Evolutionary conservation across 73 alveolate genomes (phyloP).

Genomic region (Symbiodinium pilosum): DNA sequence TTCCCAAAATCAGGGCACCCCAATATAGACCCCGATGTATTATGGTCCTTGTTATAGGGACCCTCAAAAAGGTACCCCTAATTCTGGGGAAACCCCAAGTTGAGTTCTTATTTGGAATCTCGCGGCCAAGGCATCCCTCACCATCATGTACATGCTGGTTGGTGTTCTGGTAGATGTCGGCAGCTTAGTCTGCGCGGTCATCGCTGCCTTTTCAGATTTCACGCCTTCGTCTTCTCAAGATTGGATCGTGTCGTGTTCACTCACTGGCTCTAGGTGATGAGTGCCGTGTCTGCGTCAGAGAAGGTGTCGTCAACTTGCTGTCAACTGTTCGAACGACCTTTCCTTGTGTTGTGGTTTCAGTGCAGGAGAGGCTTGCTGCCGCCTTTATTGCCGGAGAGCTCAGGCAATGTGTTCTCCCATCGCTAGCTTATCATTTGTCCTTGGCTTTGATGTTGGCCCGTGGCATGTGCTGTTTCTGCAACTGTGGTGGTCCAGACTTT

Average conservation of each 20-base stretch:
- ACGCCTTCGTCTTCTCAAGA: too few relatives aligned
- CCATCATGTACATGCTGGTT: conserved; percentile 1
- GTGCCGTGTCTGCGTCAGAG: conserved; percentile 11
- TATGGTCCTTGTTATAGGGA: too few relatives aligned
- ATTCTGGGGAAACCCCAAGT: too few relatives aligned
- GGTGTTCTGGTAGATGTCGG: not conserved
- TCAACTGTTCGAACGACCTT: too few relatives aligned
- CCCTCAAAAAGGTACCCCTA: too few relatives aligned
- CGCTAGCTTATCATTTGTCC: too few relatives aligned
- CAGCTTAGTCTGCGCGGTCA: not conserved
- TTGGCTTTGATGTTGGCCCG: too few relatives aligned
- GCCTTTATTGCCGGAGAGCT: not conserved
- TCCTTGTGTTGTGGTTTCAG: too few relatives aligned
- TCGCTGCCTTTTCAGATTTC: not conserved
- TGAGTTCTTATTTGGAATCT: too few relatives aligned
- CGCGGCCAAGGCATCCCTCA: conserved; percentile 10
- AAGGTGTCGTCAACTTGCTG: not conserved
- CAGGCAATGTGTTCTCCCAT: not conserved
- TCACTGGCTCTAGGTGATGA: not conserved
- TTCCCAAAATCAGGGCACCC: too few relatives aligned
- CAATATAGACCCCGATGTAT: too few relatives aligned
- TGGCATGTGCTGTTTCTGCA: not conserved
- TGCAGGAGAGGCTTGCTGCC: not conserved
- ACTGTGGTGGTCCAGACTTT: not conserved
- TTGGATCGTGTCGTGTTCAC: too few relatives aligned